These are phyloP conservation scores for Talaromyces sp. DNA, from an alignment of 2,329 filamentous ascomycete genomes.

Conservation along the genomic window DNA sequence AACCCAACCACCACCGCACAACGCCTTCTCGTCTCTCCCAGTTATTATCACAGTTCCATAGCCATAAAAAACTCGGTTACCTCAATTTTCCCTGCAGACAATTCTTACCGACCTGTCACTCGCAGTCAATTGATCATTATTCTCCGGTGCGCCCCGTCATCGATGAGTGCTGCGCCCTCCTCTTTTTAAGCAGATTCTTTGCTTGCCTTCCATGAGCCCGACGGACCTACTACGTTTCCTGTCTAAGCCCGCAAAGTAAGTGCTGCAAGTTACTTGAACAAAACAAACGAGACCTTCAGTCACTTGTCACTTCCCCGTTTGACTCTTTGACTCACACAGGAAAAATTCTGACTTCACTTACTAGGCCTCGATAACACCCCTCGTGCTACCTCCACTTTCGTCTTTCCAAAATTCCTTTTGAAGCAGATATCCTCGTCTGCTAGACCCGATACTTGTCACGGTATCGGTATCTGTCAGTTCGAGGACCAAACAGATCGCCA, in stretches of 20 bases:
- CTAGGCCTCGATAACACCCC: slow-evolving; percentile 61
- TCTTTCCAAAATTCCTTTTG: slow-evolving; percentile 7
- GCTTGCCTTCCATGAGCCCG: slow-evolving; percentile 72
- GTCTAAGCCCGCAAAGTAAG: slow-evolving; percentile 90
- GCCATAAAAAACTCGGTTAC: neutral
- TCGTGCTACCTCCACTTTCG: slow-evolving; percentile 15
- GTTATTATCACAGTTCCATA: neutral
- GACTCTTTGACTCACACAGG: neutral
- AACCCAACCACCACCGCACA: neutral
- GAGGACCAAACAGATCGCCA: slow-evolving; percentile 61
- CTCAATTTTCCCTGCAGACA: neutral
- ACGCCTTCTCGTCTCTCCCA: neutral
- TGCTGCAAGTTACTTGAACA: slow-evolving; percentile 18
- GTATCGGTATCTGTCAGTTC: slow-evolving; percentile 78
- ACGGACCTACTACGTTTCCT: slow-evolving; percentile 88
- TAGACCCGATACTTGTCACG: slow-evolving; percentile 75
- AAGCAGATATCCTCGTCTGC: slow-evolving; percentile 67
- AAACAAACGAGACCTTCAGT: neutral
- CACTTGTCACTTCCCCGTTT: neutral
- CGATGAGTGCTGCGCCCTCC: slow-evolving; percentile 30
- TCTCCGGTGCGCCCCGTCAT: slow-evolving; percentile 24
- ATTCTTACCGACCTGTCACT: neutral
- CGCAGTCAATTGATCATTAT: neutral
- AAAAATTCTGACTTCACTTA: slow-evolving; percentile 7
- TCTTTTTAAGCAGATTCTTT: slow-evolving; percentile 29